Percentiles rank a stretch among this genome's conserved stretches.
phyloP scores from a whole-genome alignment of 805 yeast genomes.

The Kluyveromyces siamensis region DNA sequence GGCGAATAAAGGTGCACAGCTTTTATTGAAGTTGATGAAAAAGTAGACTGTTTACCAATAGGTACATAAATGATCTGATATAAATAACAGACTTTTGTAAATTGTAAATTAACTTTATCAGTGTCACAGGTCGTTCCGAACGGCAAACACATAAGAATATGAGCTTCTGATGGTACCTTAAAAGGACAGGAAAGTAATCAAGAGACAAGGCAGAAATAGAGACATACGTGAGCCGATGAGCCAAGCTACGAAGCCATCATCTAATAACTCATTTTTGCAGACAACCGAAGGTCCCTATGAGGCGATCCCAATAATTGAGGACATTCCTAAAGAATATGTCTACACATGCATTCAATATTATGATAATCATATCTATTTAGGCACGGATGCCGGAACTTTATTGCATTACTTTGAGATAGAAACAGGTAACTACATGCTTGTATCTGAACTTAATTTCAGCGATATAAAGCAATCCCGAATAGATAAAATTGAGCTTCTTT shows the following conservation, averaged over 20 bases:
- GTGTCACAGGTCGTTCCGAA: not conserved
- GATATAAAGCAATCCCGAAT: conserved; percentile 11
- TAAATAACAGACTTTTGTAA: not conserved
- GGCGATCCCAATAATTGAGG: conserved; percentile 13
- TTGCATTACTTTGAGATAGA: conserved; percentile 28
- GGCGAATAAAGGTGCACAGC: conserved; percentile 60
- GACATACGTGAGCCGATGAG: not conserved
- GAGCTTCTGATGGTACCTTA: too few species aligned
- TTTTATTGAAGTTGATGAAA: conserved; percentile 34
- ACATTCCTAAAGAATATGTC: conserved; percentile 17
- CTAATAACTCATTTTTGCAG: not conserved
- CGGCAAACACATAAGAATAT: not conserved
- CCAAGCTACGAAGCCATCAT: not conserved
- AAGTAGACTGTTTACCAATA: not conserved
- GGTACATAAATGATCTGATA: not conserved
- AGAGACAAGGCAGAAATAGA: too few species aligned
- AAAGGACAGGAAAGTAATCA: too few species aligned
- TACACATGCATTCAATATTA: conserved; percentile 21
- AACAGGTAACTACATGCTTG: conserved; percentile 21
- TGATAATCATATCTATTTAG: conserved; percentile 25
- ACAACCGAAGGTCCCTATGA: not conserved
- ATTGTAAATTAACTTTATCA: too few species aligned
- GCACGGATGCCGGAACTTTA: conserved; percentile 24
- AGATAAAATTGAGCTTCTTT: conserved; percentile 19
- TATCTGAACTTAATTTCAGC: conserved; percentile 23